Evolutionary conservation across 192 early-diverging fungal genomes (phyloP).

Genomic region (Coemansia sp.): DNA sequence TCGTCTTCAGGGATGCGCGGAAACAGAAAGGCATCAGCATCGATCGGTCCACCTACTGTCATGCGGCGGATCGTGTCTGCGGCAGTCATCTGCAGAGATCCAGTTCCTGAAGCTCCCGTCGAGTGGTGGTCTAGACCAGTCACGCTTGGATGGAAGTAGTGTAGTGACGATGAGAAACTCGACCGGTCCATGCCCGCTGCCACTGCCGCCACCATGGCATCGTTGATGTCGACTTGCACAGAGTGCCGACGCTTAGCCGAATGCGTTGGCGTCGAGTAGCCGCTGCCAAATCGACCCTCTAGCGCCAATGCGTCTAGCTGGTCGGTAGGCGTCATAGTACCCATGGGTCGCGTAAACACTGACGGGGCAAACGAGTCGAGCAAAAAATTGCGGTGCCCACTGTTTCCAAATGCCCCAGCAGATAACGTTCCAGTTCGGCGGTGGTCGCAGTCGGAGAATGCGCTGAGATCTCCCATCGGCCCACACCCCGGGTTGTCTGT

Average conservation of each 20-base stretch:
- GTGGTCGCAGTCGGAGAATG: constrained; percentile 18
- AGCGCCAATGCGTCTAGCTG: constrained; percentile 56
- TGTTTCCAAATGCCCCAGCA: constrained; percentile 23
- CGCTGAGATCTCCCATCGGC: constrained; percentile 17
- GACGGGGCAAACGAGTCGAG: constrained; percentile 49
- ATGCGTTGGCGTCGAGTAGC: constrained; percentile 52
- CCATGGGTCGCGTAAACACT: constrained; percentile 43
- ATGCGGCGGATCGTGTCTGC: constrained; percentile 50
- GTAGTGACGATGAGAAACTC: constrained; percentile 37
- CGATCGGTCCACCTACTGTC: constrained; percentile 45
- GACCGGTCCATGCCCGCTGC: constrained; percentile 46
- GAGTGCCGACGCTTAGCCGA: constrained; percentile 52
- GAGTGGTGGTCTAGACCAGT: constrained; percentile 23
- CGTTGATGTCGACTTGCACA: constrained; percentile 50
- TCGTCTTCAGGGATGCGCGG: constrained; percentile 55
- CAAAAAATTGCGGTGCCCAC: constrained; percentile 22
- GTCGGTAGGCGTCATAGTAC: constrained; percentile 46
- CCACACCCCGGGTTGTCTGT: constrained; percentile 2
- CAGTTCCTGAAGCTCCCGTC: background rate
- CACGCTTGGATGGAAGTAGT: constrained; percentile 32
- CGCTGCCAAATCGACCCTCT: constrained; percentile 40
- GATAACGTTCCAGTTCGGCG: constrained; percentile 23
- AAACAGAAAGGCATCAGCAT: constrained; percentile 45
- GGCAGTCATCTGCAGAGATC: constrained; percentile 25
- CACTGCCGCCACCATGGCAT: constrained; percentile 44